These are phyloP conservation scores for Colletotrichum lupini DNA, from an alignment of 2,329 filamentous ascomycete species.

Conservation along the genomic window DNA sequence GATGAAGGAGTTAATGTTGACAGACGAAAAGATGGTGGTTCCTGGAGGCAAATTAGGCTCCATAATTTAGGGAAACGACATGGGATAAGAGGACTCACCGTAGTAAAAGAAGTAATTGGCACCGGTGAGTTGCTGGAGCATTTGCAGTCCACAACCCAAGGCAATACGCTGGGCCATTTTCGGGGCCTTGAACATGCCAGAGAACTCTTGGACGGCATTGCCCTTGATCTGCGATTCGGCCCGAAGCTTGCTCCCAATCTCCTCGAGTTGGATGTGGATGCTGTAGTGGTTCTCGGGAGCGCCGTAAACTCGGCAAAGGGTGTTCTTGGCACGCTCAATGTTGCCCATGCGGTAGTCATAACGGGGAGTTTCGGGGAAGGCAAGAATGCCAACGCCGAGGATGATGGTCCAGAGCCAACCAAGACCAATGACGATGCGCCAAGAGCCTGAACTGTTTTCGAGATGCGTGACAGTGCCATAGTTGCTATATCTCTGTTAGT, in stretches of 20 bases:
- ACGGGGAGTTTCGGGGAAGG: conserved; percentile 64
- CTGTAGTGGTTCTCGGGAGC: conserved; percentile 54
- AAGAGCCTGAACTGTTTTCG: conserved; percentile 59
- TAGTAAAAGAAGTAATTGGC: conserved; percentile 77
- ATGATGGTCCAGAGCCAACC: conserved; percentile 62
- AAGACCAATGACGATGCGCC: conserved; percentile 69
- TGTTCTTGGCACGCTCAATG: conserved; percentile 57
- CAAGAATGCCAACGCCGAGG: conserved; percentile 60
- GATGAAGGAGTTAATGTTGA: conserved; percentile 68
- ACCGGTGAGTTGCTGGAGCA: conserved; percentile 68
- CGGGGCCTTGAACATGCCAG: conserved; percentile 72
- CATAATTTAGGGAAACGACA: conserved; percentile 51
- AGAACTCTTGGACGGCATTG: conserved; percentile 57
- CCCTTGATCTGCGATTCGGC: conserved; percentile 55
- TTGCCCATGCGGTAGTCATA: conserved; percentile 61
- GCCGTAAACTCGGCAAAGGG: conserved; percentile 61
- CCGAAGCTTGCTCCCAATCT: conserved; percentile 64
- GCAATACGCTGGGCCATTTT: conserved; percentile 72
- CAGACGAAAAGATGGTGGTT: conserved; percentile 60
- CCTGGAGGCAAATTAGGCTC: conserved; percentile 67
- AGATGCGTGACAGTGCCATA: conserved; percentile 62
- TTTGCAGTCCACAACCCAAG: conserved; percentile 70
- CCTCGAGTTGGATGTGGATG: conserved; percentile 60
- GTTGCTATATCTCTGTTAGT: conserved; percentile 50
- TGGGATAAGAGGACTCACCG: neutral